Conservation (phyloP, 2,329 filamentous ascomycete genomes). For the Boeremia exigua region DNA sequence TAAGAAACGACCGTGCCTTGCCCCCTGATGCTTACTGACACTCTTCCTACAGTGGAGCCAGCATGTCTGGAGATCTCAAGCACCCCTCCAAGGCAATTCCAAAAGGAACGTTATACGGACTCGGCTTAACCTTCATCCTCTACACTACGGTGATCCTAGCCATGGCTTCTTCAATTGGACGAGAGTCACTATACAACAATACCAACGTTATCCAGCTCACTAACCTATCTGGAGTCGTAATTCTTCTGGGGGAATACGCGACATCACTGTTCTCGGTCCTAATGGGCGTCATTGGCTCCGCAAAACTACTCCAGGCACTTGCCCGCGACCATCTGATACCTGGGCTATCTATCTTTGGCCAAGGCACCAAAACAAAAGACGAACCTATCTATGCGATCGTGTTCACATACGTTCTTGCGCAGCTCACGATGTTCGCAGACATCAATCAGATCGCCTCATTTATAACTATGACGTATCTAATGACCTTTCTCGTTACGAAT, state of each 20-base stretch:
- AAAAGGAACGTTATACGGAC: slow-evolving; percentile 79
- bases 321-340: slow-evolving; percentile 80
- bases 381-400: slow-evolving; percentile 79
- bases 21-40: slow-evolving; percentile 31
- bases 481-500: slow-evolving; percentile 91
- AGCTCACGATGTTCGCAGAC: slow-evolving; percentile 80
- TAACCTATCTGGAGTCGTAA: slow-evolving; percentile 75
- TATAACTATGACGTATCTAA: slow-evolving; percentile 89
- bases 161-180: slow-evolving; percentile 77
- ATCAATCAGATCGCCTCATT: slow-evolving; percentile 89
- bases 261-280: slow-evolving; percentile 84
- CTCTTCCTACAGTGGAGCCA: slow-evolving; percentile 67
- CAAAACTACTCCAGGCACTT: slow-evolving; percentile 83
- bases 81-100: slow-evolving; percentile 86
- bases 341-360: slow-evolving; percentile 74
- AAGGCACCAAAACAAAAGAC: slow-evolving; percentile 73
- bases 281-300: slow-evolving; percentile 85
- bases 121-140: slow-evolving; percentile 74
- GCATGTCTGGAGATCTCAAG: slow-evolving; percentile 86
- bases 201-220: slow-evolving; percentile 81
- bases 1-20: slow-evolving; percentile 36
- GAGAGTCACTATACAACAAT: slow-evolving; percentile 74
- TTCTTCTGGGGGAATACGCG: slow-evolving; percentile 82
- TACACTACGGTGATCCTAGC: slow-evolving; percentile 80
- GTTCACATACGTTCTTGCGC: slow-evolving; percentile 75